phyloP scores from a whole-genome alignment of 2,329 filamentous ascomycete species.

The Penicillium digitatum region DNA sequence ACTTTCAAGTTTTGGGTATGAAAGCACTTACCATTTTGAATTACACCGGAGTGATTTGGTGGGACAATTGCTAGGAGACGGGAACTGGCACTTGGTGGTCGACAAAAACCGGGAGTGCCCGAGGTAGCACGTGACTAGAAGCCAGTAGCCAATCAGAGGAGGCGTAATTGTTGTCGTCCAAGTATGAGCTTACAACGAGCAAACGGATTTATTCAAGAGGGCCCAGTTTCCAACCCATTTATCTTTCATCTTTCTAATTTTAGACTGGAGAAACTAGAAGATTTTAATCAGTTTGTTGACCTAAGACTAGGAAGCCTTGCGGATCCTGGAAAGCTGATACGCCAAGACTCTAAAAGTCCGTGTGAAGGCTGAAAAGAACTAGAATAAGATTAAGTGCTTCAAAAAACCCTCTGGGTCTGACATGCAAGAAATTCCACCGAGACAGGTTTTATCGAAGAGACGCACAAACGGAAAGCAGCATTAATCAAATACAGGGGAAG shows the following conservation, averaged over 20 bases:
- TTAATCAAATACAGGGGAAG: conserved; percentile 24
- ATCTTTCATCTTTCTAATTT: neutral
- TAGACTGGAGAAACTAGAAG: neutral
- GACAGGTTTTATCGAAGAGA: conserved; percentile 4
- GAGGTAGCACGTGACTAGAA: conserved; percentile 22
- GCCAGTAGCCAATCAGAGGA: conserved; percentile 27
- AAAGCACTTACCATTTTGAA: conserved; percentile 31
- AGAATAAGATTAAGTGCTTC: conserved; percentile 23
- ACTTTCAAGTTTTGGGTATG: neutral
- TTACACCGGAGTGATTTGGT: conserved; percentile 23
- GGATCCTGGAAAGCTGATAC: neutral
- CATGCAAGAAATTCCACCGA: conserved; percentile 20
- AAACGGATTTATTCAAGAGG: neutral
- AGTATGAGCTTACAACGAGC: neutral
- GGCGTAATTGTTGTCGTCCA: conserved; percentile 10
- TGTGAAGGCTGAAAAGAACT: conserved; percentile 4
- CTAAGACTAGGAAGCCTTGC: neutral
- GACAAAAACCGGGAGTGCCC: conserved; percentile 37
- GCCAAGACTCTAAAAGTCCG: neutral
- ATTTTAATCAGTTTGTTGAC: neutral
- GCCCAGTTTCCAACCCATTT: neutral
- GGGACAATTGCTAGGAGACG: conserved; percentile 27
- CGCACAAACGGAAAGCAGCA: conserved; percentile 15
- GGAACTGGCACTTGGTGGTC: conserved; percentile 23
- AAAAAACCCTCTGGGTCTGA: conserved; percentile 14